Percentiles rank a stretch among this genome's conserved stretches.
Evolutionary conservation across 495 filamentous ascomycete species (phyloP).

Genomic region (Tuber aestivum): DNA sequence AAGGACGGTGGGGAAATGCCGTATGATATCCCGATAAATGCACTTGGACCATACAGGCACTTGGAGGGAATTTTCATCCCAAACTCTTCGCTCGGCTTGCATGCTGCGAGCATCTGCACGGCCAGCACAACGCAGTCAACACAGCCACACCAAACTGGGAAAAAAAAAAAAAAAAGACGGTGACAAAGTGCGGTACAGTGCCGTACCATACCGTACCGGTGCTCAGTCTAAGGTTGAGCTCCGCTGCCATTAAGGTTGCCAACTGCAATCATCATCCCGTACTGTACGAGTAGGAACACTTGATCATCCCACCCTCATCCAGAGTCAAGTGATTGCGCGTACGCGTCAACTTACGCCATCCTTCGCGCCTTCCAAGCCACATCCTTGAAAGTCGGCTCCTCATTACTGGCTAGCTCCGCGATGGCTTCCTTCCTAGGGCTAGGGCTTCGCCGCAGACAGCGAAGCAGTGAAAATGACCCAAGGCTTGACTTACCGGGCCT

Average conservation of each 20-base stretch:
- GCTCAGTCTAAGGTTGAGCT: background rate
- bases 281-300: background rate
- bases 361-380: background rate
- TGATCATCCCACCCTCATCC: background rate
- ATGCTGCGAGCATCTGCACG: background rate
- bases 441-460: background rate
- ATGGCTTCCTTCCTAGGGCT: background rate
- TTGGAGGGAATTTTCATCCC: background rate
- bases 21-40: background rate
- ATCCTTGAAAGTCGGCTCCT: background rate
- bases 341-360: background rate
- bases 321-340: background rate
- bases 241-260: background rate
- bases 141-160: background rate
- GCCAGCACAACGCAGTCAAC: background rate
- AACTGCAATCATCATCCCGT: background rate
- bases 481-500: no score
- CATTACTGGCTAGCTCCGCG: background rate
- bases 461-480: background rate
- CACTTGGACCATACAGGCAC: background rate
- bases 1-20: background rate
- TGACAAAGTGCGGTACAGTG: background rate
- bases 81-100: background rate
- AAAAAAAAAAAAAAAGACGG: background rate
- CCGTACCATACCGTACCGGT: no score